A percentile compares a stretch with the other conserved stretches of the same genome.
Evolutionary conservation across 441 rosid species (phyloP).

Genomic region (Dalechampia spathulata): DNA sequence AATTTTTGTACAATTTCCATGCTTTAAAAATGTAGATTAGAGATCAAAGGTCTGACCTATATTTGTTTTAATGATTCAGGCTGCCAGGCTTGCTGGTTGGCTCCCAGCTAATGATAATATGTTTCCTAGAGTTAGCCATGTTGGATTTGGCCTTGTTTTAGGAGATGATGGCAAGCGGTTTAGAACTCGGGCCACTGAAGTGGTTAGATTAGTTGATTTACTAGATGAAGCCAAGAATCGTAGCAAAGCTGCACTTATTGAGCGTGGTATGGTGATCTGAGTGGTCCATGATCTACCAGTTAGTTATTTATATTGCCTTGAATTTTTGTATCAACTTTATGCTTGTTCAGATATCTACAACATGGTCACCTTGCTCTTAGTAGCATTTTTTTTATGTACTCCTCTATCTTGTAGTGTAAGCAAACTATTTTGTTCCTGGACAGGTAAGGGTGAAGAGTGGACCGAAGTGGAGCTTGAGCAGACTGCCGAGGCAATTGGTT

Average conservation of each 20-base stretch:
- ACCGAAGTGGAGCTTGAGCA: constrained; percentile 77
- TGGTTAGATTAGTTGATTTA: constrained; percentile 87
- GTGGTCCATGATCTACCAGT: constrained; percentile 8
- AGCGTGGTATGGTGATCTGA: constrained; percentile 54
- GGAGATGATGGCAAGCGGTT: constrained; percentile 95
- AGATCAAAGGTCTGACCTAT: constrained; percentile 7
- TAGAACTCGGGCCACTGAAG: constrained; percentile 75
- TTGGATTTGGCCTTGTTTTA: constrained; percentile 82
- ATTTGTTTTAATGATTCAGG: constrained; percentile 37
- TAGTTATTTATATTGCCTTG: not conserved
- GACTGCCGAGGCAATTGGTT: constrained; percentile 90
- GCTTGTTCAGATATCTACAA: constrained; percentile 4
- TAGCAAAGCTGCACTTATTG: constrained; percentile 60
- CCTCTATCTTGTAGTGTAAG: not conserved
- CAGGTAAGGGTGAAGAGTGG: constrained; percentile 88
- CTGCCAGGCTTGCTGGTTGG: constrained; percentile 80
- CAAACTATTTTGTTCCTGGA: constrained; percentile 9
- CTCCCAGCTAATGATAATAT: constrained; percentile 46
- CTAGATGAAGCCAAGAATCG: constrained; percentile 86
- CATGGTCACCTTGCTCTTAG: not conserved
- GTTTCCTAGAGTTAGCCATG: constrained; percentile 71
- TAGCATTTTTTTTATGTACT: not conserved
- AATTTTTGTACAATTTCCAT: not conserved
- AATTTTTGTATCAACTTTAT: not conserved
- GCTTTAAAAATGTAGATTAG: not conserved